Percentiles rank a stretch among this genome's conserved stretches.
Evolutionary conservation across 306 rosid genomes (phyloP).

Genomic region (Casuarina equisetifolia): DNA sequence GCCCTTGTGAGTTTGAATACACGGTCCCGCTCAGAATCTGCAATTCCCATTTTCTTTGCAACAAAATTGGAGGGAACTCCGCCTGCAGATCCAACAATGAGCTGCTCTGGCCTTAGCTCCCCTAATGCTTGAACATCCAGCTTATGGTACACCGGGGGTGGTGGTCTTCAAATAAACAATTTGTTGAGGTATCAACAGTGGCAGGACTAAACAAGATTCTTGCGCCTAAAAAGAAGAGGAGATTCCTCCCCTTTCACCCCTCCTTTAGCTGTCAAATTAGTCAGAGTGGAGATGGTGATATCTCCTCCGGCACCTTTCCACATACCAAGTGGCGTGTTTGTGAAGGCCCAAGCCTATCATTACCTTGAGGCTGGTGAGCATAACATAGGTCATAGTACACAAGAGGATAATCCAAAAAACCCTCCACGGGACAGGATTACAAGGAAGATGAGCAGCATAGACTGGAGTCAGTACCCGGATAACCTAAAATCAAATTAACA

Average conservation of each 20-base stretch:
- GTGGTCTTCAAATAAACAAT: background rate
- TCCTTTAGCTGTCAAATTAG: slow-evolving; percentile 26
- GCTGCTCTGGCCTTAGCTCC: slow-evolving; percentile 15
- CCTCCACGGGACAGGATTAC: slow-evolving; percentile 73
- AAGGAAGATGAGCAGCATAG: slow-evolving; percentile 74
- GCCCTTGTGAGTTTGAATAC: slow-evolving; percentile 10
- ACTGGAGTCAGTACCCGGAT: slow-evolving; percentile 95
- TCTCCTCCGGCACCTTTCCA: slow-evolving; percentile 72
- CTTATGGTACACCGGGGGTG: background rate
- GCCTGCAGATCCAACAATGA: slow-evolving; percentile 26
- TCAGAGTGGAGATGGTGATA: slow-evolving; percentile 82
- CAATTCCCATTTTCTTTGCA: slow-evolving; percentile 29
- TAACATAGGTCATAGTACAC: slow-evolving; percentile 61
- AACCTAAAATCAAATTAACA: slow-evolving; percentile 49
- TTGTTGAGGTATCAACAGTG: slow-evolving; percentile 20
- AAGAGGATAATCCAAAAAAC: slow-evolving; percentile 62
- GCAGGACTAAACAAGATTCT: slow-evolving; percentile 15
- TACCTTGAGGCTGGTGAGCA: slow-evolving; percentile 94
- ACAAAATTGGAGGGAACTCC: slow-evolving; percentile 57
- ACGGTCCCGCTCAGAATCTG: slow-evolving; percentile 23
- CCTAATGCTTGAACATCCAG: slow-evolving; percentile 7
- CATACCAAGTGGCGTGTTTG: slow-evolving; percentile 83
- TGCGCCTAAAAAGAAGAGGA: background rate
- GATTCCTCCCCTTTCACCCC: too few relatives aligned
- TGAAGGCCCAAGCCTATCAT: slow-evolving; percentile 76